Conservation (phyloP, 371 early-diverging fungal species). For the Mortierella sp. region DNA sequence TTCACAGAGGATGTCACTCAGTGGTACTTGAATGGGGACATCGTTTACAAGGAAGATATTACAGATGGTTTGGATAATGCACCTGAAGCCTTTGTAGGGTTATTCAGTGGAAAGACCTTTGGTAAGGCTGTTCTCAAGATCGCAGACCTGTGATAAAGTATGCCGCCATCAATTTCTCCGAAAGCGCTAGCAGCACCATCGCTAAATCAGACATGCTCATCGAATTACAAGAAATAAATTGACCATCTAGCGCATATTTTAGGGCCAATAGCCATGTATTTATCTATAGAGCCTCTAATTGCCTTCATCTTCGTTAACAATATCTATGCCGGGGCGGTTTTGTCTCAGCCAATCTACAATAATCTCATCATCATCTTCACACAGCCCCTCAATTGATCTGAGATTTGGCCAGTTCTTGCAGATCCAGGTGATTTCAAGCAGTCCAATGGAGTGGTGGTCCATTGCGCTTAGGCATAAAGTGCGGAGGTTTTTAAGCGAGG, state of each 20-base stretch:
- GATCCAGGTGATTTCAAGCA: slow-evolving; percentile 39
- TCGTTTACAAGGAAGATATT: slow-evolving; percentile 65
- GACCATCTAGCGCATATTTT: too few species aligned
- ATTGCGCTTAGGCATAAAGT: slow-evolving; percentile 3
- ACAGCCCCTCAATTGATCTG: slow-evolving; percentile 16
- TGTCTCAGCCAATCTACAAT: slow-evolving; percentile 19
- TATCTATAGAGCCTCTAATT: background rate
- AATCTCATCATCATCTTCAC: slow-evolving; percentile 24
- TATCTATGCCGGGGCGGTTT: slow-evolving; percentile 17
- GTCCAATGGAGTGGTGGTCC: slow-evolving; percentile 10
- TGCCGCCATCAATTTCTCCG: background rate
- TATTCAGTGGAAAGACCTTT: slow-evolving; percentile 73
- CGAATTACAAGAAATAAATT: background rate
- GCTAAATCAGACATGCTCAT: too few species aligned
- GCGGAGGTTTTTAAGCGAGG: slow-evolving; percentile 26
- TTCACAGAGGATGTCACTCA: slow-evolving; percentile 60
- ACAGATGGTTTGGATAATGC: slow-evolving; percentile 69
- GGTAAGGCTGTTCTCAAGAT: slow-evolving; percentile 75
- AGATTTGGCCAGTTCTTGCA: slow-evolving; percentile 33
- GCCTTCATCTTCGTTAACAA: background rate
- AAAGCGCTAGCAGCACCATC: too few species aligned
- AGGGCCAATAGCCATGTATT: background rate
- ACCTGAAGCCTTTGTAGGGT: slow-evolving; percentile 68
- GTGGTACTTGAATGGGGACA: slow-evolving; percentile 61
- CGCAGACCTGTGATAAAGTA: slow-evolving; percentile 27